Percentiles rank a stretch among this genome's conserved stretches.
Conservation (phyloP, 2,329 filamentous ascomycete species). For the Fusarium hainanense region DNA sequence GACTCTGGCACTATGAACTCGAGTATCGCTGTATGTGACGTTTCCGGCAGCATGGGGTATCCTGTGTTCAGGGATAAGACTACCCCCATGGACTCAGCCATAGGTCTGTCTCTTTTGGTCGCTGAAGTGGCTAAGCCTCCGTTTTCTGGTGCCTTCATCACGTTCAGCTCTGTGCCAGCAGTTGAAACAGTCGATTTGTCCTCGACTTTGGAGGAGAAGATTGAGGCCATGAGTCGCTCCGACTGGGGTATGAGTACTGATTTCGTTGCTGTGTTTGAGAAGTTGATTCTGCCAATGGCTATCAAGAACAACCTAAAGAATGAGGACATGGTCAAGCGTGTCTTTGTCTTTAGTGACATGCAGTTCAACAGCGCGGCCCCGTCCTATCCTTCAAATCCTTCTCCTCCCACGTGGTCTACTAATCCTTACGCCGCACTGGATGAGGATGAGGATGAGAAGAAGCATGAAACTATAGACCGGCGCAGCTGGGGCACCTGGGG, state of each 20-base stretch:
- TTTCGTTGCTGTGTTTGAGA: conserved; percentile 65
- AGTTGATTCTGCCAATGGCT: conserved; percentile 66
- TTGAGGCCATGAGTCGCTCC: conserved; percentile 44
- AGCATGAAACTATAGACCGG: background rate
- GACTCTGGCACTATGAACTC: conserved; percentile 64
- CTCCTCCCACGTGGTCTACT: background rate
- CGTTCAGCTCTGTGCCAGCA: conserved; percentile 58
- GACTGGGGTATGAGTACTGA: conserved; percentile 61
- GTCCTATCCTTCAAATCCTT: background rate
- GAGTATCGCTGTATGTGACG: conserved; percentile 68
- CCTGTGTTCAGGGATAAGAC: conserved; percentile 59
- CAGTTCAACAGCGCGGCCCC: conserved; percentile 60
- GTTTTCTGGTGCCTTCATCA: conserved; percentile 66
- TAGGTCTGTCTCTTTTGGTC: conserved; percentile 67
- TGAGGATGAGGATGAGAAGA: no score
- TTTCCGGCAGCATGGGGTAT: conserved; percentile 63
- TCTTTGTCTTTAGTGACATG: conserved; percentile 72
- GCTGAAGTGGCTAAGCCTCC: conserved; percentile 64
- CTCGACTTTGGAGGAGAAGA: conserved; percentile 56
- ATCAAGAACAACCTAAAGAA: conserved; percentile 59
- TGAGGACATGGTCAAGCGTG: conserved; percentile 69
- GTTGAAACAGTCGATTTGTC: conserved; percentile 56
- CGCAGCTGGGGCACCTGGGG: background rate
- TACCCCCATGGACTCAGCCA: conserved; percentile 62
- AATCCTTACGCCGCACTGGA: conserved; percentile 47